Evolutionary conservation across 1,284 basidiomycete species (phyloP).

Genomic region (Sphagnurus paluster): DNA sequence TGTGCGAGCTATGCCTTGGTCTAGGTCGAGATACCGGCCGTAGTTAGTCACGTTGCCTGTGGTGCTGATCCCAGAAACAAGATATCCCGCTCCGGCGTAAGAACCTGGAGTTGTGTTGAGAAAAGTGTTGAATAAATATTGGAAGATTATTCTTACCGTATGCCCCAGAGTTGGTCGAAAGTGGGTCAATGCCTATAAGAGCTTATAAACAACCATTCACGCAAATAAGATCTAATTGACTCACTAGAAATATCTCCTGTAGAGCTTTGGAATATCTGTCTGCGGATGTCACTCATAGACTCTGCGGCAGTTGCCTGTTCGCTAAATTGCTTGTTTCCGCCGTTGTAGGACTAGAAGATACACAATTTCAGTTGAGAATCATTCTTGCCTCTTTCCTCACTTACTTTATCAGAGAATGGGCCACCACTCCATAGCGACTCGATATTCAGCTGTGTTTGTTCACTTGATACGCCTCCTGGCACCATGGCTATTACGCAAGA

Average conservation of each 20-base stretch:
- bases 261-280: conserved; percentile 48
- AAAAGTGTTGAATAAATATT: conserved; percentile 2
- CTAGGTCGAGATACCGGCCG: conserved; percentile 68
- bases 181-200: conserved; percentile 50
- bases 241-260: conserved; percentile 1
- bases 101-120: conserved; percentile 47
- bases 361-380: not conserved
- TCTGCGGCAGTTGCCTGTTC: conserved; percentile 45
- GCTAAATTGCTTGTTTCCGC: conserved; percentile 59
- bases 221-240: not conserved
- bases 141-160: conserved; percentile 49
- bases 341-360: conserved; percentile 57
- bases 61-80: conserved; percentile 50
- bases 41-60: conserved; percentile 48
- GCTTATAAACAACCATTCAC: not conserved
- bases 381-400: conserved; percentile 7
- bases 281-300: conserved; percentile 53
- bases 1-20: conserved; percentile 55
- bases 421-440: conserved; percentile 79
- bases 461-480: conserved; percentile 58
- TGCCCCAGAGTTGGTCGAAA: conserved; percentile 55
- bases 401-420: conserved; percentile 60
- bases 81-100: conserved; percentile 64
- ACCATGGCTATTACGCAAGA: conserved; percentile 51
- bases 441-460: conserved; percentile 68